Conservation (phyloP, 371 early-diverging fungal genomes). For the Rhizomucor pusillus region DNA sequence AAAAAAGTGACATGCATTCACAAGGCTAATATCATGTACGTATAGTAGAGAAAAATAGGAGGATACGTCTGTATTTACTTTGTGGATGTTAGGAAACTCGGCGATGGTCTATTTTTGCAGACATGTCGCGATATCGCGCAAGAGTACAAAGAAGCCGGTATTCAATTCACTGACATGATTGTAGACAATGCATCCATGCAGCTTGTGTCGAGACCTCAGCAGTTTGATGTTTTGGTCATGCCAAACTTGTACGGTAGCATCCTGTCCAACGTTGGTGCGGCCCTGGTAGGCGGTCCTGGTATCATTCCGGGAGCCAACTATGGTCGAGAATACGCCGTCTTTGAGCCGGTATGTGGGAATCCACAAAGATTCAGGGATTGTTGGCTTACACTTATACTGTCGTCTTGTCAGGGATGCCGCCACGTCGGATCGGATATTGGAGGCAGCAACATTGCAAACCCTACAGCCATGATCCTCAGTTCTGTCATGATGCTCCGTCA, state of each 20-base stretch:
- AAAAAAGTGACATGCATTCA: slow-evolving; percentile 98
- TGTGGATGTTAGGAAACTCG: slow-evolving; percentile 73
- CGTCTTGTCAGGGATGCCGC: slow-evolving; percentile 69
- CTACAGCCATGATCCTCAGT: slow-evolving; percentile 86
- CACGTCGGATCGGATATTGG: slow-evolving; percentile 94
- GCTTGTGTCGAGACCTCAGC: slow-evolving; percentile 92
- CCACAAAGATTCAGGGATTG: not conserved
- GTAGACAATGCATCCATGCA: slow-evolving; percentile 99
- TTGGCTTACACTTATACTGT: not conserved
- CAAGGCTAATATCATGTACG: slow-evolving; percentile 98
- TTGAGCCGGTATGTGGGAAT: slow-evolving; percentile 75
- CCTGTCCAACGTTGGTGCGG: slow-evolving; percentile 94
- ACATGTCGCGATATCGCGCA: slow-evolving; percentile 91
- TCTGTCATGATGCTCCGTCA: slow-evolving; percentile 93
- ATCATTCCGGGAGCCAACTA: slow-evolving; percentile 94
- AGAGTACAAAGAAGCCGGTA: slow-evolving; percentile 83
- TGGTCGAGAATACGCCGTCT: slow-evolving; percentile 94
- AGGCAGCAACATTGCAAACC: slow-evolving; percentile 92
- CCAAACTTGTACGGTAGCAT: slow-evolving; percentile 98
- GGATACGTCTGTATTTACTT: not conserved
- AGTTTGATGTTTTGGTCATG: slow-evolving; percentile 97
- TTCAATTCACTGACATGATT: slow-evolving; percentile 96
- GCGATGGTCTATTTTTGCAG: slow-evolving; percentile 95
- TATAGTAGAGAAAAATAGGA: not conserved
- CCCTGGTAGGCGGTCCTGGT: slow-evolving; percentile 94